Conservation (phyloP, 345 rosid genomes). For the Laguncularia racemosa region DNA sequence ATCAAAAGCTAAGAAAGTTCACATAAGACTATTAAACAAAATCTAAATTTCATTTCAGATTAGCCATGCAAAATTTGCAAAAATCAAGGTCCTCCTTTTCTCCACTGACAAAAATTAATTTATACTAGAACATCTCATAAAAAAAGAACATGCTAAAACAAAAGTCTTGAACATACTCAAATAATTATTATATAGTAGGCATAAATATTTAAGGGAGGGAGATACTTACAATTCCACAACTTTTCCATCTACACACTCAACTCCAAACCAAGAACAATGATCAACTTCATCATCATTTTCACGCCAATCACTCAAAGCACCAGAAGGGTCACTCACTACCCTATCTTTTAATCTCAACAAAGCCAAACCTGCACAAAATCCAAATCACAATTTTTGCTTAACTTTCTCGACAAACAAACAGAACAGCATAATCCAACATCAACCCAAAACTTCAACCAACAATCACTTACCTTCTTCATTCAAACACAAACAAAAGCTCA, state of each 20-base stretch:
- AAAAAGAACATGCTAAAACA: background rate
- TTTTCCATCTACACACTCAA: slow-evolving; percentile 35
- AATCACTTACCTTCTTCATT: slow-evolving; percentile 49
- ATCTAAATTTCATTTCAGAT: too few relatives aligned
- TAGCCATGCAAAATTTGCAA: background rate
- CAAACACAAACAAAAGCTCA: slow-evolving; percentile 32
- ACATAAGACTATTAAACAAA: too few relatives aligned
- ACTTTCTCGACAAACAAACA: background rate
- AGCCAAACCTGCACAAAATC: slow-evolving; percentile 32
- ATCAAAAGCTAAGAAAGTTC: too few relatives aligned
- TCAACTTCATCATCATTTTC: slow-evolving; percentile 23
- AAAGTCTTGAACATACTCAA: background rate
- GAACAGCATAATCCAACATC: slow-evolving; percentile 1
- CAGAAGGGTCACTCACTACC: slow-evolving; percentile 39
- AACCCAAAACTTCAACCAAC: background rate
- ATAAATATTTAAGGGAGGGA: background rate
- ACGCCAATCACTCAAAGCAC: slow-evolving; percentile 37
- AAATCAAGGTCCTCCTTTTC: background rate
- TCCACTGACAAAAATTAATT: background rate
- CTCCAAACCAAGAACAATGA: slow-evolving; percentile 50
- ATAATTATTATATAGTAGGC: background rate
- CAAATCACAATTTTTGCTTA: slow-evolving; percentile 1
- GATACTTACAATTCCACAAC: slow-evolving; percentile 40
- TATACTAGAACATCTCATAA: background rate
- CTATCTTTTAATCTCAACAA: slow-evolving; percentile 29